Evolutionary conservation across 169 alveolate genomes (phyloP).

Genomic region (Plasmodium ovale): DNA sequence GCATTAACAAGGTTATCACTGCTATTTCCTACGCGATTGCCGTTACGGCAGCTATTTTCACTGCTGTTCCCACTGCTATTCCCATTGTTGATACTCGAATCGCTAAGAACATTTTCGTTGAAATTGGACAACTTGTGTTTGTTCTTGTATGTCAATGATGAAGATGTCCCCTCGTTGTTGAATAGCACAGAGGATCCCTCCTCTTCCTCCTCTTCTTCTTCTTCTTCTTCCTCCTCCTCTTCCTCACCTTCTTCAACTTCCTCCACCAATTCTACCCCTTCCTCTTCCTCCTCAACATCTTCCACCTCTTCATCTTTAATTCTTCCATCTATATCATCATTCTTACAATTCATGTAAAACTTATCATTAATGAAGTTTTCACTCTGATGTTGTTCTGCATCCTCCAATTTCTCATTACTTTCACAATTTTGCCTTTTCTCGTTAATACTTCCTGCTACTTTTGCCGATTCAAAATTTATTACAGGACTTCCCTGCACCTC

Average conservation of each 20-base stretch:
- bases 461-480: constrained; percentile 25
- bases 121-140: no score
- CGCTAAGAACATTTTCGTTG: neutral
- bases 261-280: neutral
- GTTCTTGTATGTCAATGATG: no score
- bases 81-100: neutral
- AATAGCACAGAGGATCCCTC: no score
- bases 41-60: neutral
- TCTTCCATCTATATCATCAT: neutral
- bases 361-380: neutral
- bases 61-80: neutral
- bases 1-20: neutral
- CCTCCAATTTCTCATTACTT: constrained; percentile 1
- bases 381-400: neutral
- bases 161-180: no score
- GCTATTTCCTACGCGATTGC: neutral
- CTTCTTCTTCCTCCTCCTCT: no score
- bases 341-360: neutral
- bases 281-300: neutral
- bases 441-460: neutral
- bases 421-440: constrained; percentile 23
- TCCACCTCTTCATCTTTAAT: neutral
- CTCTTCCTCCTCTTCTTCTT: no score
- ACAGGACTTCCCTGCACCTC: neutral
- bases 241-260: constrained; percentile 5